phyloP scores from a whole-genome alignment of 202 grass and related monocot genomes.

The Digitaria exilis region DNA sequence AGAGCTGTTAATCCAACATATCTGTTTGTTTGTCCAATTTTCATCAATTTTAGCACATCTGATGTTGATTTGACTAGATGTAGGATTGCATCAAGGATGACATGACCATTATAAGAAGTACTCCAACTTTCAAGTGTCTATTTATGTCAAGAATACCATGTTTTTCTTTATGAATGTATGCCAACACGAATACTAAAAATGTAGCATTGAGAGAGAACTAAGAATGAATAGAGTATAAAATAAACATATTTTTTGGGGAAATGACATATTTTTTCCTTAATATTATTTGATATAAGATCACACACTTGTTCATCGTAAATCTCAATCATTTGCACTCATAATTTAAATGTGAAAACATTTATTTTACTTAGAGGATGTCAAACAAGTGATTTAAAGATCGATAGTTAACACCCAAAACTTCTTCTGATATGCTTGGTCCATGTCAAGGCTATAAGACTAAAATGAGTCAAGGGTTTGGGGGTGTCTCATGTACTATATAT shows the following conservation, averaged over 20 bases:
- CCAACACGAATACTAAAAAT: conserved; percentile 11
- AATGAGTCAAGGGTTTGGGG: neutral
- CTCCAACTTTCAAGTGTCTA: conserved; percentile 91
- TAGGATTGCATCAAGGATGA: conserved; percentile 88
- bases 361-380: conserved; percentile 78
- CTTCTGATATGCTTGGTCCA: conserved; percentile 85
- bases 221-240: neutral
- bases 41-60: conserved; percentile 89
- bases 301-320: conserved; percentile 99
- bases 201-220: neutral
- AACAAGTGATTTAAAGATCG: conserved; percentile 96
- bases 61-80: conserved; percentile 82
- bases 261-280: conserved; percentile 98
- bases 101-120: conserved; percentile 94
- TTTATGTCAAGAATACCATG: conserved; percentile 55
- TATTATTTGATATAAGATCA: conserved; percentile 95
- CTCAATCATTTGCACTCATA: conserved; percentile 98
- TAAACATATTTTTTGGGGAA: conserved; percentile 22
- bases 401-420: conserved; percentile 99
- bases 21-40: conserved; percentile 89
- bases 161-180: neutral
- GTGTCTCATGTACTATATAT: too few relatives aligned
- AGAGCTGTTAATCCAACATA: conserved; percentile 96
- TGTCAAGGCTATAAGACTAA: conserved; percentile 69
- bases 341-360: conserved; percentile 84